Evolutionary conservation across 2,329 filamentous ascomycete genomes (phyloP).

Genomic region (Hymenoscyphus fructigenus): DNA sequence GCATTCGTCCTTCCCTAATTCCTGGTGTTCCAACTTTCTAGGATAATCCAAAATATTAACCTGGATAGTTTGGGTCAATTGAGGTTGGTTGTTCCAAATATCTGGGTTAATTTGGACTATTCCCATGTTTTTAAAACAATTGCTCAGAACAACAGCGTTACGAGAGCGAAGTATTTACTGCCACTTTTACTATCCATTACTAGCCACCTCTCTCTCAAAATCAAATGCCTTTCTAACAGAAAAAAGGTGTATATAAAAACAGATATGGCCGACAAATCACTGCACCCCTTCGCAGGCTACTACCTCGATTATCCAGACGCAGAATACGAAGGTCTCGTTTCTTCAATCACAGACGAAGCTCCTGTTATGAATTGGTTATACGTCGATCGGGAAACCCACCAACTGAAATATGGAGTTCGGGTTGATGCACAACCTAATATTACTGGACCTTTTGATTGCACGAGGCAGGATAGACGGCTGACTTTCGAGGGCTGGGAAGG

Average conservation of each 20-base stretch:
- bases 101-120: too few species aligned
- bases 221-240: background rate
- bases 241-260: slow-evolving; percentile 49
- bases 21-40: too few species aligned
- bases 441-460: slow-evolving; percentile 71
- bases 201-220: background rate
- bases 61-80: background rate
- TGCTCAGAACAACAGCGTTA: too few species aligned
- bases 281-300: slow-evolving; percentile 54
- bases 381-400: slow-evolving; percentile 56
- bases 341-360: slow-evolving; percentile 50
- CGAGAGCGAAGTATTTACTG: too few species aligned
- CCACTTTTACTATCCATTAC: too few species aligned
- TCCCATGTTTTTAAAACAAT: too few species aligned
- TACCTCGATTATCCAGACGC: slow-evolving; percentile 55
- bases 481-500: slow-evolving; percentile 66
- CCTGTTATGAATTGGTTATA: slow-evolving; percentile 69
- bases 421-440: slow-evolving; percentile 69
- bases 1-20: too few species aligned
- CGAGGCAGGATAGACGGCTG: slow-evolving; percentile 50
- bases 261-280: slow-evolving; percentile 42
- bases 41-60: background rate
- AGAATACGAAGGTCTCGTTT: slow-evolving; percentile 48
- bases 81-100: too few species aligned
- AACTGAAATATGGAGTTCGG: slow-evolving; percentile 64